Evolutionary conservation across 2,329 filamentous ascomycete species (phyloP), one percentile per base, ranked within the genome.

Genomic region (Exophiala sp.): DNA sequence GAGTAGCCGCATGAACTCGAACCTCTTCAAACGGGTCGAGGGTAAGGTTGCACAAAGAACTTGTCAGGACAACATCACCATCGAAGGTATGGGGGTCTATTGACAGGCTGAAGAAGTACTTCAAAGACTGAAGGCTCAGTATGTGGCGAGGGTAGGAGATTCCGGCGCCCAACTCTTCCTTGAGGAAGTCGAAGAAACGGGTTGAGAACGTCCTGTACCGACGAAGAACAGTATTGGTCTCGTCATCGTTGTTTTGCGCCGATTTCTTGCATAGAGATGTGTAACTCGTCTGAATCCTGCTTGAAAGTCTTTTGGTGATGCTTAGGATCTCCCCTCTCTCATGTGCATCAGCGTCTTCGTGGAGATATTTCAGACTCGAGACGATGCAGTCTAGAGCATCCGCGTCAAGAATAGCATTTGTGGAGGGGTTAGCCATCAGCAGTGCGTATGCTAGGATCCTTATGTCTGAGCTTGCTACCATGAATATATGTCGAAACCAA

Each of bases 21-120:
- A 97, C 88, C 69, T 99, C 94, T 53, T 97, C 94, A 65, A 95
- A 99, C 0, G 92, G 89, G 64, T 99, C 89, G 66, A 95, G 77
- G 6, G 95, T 72, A 18, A 96, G 80, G 68, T 96, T 90, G 11
- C 91, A 74, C 5, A 97, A 74, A 3, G 85, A 75, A 44, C 87
- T 50, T 18, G 54, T 24, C 14, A 73, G 86, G 47, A 2, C 61
- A 59, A 1, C 44, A 9, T 47, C 68, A 32, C 46, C 33, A 48
- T 35, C 7, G 16, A 51, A 53, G 7, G 53, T 42, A 70, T 32
- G 52, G 21, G 43, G 43, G n/a, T 48, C 40, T 33, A 49, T 11
- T 38, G 44, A 9, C 18, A 52, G 41, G 11, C 52, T 51, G 16
- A 54, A 44, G 35, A 62, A 92, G 73, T 48, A 86, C 78, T 75